Percentiles rank a stretch among this genome's conserved stretches.
These are phyloP conservation scores for Aspergillus texensis DNA, from an alignment of 2,329 filamentous ascomycete genomes.

Conservation along the genomic window DNA sequence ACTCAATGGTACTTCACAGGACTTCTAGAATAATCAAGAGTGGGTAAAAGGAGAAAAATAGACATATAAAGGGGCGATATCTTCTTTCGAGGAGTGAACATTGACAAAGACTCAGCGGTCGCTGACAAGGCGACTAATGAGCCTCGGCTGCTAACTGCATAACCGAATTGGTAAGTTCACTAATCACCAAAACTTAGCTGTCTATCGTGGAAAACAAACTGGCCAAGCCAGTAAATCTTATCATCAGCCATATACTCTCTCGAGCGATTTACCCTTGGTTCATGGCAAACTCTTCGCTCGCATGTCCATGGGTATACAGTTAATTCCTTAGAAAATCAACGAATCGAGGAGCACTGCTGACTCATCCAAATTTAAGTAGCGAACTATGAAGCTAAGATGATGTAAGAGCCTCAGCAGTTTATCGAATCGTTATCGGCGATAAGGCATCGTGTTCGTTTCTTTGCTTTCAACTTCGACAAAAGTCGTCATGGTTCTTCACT, in stretches of 20 bases:
- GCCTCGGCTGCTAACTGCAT: conserved; percentile 6
- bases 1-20: neutral
- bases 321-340: neutral
- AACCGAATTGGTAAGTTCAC: conserved; percentile 6
- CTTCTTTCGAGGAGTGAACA: neutral
- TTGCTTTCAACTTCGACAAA: neutral
- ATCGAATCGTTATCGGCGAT: neutral
- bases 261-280: neutral
- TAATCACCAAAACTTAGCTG: neutral
- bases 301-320: too few species aligned
- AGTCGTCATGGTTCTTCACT: neutral
- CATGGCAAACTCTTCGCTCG: neutral
- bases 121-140: neutral
- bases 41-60: neutral
- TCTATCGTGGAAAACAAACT: neutral
- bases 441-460: neutral
- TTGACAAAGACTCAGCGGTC: neutral
- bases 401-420: neutral
- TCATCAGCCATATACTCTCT: neutral
- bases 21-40: neutral
- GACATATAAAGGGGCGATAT: neutral
- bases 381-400: neutral
- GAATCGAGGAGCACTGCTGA: neutral
- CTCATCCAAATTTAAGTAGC: neutral
- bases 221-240: neutral